A percentile compares a stretch with the other conserved stretches of the same genome.
Conservation (phyloP, 352 stramenopile species). For the Phytophthora tentaculata region DNA sequence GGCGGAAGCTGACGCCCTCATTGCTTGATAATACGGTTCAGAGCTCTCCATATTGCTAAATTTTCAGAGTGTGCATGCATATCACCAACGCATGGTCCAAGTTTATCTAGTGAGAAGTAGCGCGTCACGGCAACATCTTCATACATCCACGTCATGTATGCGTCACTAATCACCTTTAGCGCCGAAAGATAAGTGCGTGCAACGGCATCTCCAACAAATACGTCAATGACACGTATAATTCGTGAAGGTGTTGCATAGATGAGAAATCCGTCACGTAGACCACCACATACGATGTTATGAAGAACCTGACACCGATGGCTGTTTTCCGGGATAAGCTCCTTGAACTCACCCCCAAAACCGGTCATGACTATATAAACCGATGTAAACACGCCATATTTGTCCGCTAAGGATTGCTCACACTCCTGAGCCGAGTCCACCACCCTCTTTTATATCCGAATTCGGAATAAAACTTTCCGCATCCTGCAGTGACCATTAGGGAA, state of each 20-base stretch:
- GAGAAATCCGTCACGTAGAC: too few relatives aligned
- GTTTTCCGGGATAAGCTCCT: neutral
- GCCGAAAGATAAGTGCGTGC: neutral
- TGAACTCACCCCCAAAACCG: too few relatives aligned
- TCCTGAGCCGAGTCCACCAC: neutral
- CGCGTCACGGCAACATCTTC: neutral
- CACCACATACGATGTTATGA: too few relatives aligned
- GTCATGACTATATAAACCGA: too few relatives aligned
- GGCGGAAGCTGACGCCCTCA: neutral
- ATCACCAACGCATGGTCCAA: neutral
- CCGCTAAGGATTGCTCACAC: neutral
- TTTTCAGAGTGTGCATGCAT: neutral
- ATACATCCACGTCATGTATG: neutral
- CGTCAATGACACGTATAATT: too few relatives aligned
- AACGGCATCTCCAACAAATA: neutral
- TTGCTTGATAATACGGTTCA: neutral
- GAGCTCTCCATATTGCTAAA: neutral
- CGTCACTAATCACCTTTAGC: neutral
- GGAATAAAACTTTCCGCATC: too few relatives aligned
- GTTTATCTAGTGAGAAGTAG: too few relatives aligned
- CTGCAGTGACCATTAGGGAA: too few relatives aligned
- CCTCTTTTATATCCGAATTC: too few relatives aligned
- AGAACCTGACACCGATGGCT: neutral
- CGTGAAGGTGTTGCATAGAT: too few relatives aligned
- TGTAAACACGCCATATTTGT: neutral